Conservation (phyloP, 371 early-diverging fungal genomes). For the Nematocida parisii region DNA sequence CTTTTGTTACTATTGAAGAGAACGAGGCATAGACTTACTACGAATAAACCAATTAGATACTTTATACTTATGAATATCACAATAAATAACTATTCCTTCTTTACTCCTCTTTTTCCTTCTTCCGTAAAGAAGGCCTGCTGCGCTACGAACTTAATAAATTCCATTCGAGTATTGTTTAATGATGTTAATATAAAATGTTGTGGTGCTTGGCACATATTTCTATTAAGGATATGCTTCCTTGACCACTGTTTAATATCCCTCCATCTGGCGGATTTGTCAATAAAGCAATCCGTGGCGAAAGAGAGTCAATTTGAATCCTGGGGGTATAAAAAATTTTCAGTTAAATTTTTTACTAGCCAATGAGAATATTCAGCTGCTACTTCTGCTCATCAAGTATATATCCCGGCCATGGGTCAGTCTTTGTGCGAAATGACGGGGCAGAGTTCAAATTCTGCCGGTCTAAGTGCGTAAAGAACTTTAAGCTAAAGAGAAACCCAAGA, state of each 20-base stretch:
- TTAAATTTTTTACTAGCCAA: conserved; percentile 65
- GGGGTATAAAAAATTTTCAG: conserved; percentile 13
- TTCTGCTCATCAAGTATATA: conserved; percentile 95
- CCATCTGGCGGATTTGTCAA: conserved; percentile 45
- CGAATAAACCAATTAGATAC: not conserved
- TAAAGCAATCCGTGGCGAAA: conserved; percentile 52
- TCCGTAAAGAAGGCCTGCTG: too few species aligned
- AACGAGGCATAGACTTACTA: not conserved
- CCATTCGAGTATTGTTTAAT: not conserved
- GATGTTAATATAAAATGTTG: conserved; percentile 48
- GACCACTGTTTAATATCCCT: conserved; percentile 32
- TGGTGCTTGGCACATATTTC: conserved; percentile 40
- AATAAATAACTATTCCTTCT: too few species aligned
- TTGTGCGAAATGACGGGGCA: conserved; percentile 92
- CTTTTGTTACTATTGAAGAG: conserved; percentile 33
- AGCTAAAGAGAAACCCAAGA: conserved; percentile 96
- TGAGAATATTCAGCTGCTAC: conserved; percentile 97
- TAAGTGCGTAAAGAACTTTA: conserved; percentile 97
- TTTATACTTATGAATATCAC: not conserved
- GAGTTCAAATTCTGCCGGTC: conserved; percentile 92
- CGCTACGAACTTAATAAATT: too few species aligned
- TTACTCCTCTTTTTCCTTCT: too few species aligned
- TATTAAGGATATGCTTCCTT: conserved; percentile 51
- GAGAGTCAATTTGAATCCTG: conserved; percentile 50
- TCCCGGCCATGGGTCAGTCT: conserved; percentile 95